Evolutionary conservation across 768 basidiomycete genomes (phyloP), one percentile per base, ranked within the genome.

Genomic region (Pleurotus pulmonarius): DNA sequence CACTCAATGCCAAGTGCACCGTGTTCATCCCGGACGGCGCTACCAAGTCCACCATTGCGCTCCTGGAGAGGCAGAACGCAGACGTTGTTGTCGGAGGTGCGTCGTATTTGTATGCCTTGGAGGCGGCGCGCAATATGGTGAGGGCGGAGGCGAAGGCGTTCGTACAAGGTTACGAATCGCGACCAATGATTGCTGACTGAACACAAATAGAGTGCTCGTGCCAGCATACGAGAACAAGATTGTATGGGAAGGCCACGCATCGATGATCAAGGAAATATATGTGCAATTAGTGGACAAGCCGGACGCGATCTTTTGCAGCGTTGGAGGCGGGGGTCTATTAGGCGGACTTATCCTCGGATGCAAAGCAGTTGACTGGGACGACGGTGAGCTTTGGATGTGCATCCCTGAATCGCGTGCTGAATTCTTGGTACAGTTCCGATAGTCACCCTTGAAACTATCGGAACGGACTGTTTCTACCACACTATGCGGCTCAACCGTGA

Each of bases 241-340:
- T 3, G 53, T 92, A 12, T 91, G 90, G 90, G 78, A 85, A 64
- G 90, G 90, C 1, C 87, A 91, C 63, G 77, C 83, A n/a, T 86
- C 87, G 15, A 83, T 92, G 77, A 73, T 92, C 40, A 63, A 70
- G 13, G 90, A 92, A 64, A 82, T 90, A 43, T 65, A 73, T 15
- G 63, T 66, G 8, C 86, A 90, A 59, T 71, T 90, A 4, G 68
- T 68, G 0, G 58, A 61, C 39, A 80, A 78, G 61, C 88, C 90
- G 5, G 81, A 85, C 57, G 88, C 87, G 0, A 83, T 92, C 43
- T 83, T 91, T 58, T 91, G 90, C 64, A 85, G 84, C 52, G 87
- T 91, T 11, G 90, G 90, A 38, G 90, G 90, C 0, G 89, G 78
- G 0, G 88, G 90, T 1, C 70, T 92, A 0, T 68, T 88, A 3